Base-by-base conservation (phyloP, 805 yeast species). In the Tetrapisispora pingtungensis region DNA sequence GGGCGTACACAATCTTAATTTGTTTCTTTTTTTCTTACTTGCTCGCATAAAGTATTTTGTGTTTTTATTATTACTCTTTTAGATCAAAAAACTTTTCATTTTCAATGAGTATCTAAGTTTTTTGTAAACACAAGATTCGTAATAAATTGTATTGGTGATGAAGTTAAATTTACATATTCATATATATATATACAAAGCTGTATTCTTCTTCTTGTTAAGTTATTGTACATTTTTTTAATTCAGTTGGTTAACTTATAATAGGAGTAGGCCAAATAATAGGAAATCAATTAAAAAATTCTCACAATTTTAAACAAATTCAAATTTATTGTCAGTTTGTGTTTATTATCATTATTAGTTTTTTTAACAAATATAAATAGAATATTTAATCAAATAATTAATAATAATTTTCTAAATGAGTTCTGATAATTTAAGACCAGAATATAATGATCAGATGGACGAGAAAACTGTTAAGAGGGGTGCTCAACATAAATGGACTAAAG, bases 401-500 rank as follows among this genome's bases (percentile, higher is more conserved):
- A 28, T 28, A 28, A 28, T 7, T 28, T 22, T 12, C 31, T 24
- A 15, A 19, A 56, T 54, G 57, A 47, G 57, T 28, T 50, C 49
- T 34, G 56, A 51, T 15, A 52, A 51, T 45, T 37, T 55, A 46
- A 52, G 54, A 45, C 55, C 61, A 24, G 58, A 41, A n/a, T 55
- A 55, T 42, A 56, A 63, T 53, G 69, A 60, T 52, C 64, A 67
- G 47, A 65, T 63, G 56, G 66, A 64, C 54, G 69, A 65, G 26
- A 62, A 65, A 22, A 62, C 59, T 52, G 62, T 65, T 55, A 66
- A 71, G 47, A 61, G 74, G 49, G 72, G 70, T 22, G 69, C 67
- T 50, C 66, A 65, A 41, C 43, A 61, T 48, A 69, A 71, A 37
- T 47, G 54, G 55, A 58, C 61, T 22, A 55, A 54, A 34, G 58